Evolutionary conservation across 139 green algal species (phyloP), one percentile per base, ranked within the genome.

Genomic region (Chlorella ohadii): DNA sequence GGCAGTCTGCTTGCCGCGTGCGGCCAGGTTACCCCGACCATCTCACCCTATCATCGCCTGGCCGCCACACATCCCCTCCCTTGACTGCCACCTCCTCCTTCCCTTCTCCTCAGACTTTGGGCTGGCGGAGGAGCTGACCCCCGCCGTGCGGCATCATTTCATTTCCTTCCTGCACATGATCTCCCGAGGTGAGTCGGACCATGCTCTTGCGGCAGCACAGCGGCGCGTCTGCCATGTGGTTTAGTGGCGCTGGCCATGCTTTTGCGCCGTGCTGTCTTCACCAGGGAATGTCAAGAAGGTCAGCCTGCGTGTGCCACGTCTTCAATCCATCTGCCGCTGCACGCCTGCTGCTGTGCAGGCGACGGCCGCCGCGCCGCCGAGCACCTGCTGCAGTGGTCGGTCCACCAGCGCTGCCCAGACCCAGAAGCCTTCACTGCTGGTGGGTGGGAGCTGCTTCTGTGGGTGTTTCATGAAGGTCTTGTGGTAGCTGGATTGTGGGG

Each of bases 161-260:
- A 91, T 98, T 17, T 95, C 91, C 59, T 98, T 98, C 87, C 88
- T 98, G 41, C 89, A 94, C 74, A 84, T 86, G 59, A 92, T 98
- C 34, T 64, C 84, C 3, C 70, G 84, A 1, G 90, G 87, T 89
- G 44, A 36, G 70, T 34, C 1, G 70, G 38, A 13, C 51, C 6
- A 51, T n/a, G n/a, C n/a, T n/a, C n/a, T n/a, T n/a, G n/a, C n/a
- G n/a, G n/a, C n/a, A n/a, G n/a, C n/a, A n/a, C n/a, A n/a, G n/a
- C n/a, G n/a, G n/a, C n/a, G n/a, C n/a, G n/a, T n/a, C n/a, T n/a
- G n/a, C n/a, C n/a, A n/a, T n/a, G n/a, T n/a, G n/a, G n/a, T n/a
- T n/a, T n/a, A n/a, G n/a, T n/a, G n/a, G n/a, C n/a, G n/a, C n/a
- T n/a, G n/a, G n/a, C n/a, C n/a, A n/a, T n/a, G n/a, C n/a, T n/a